These are phyloP conservation scores for Ophiostoma sp. DNA, from an alignment of 2,329 filamentous ascomycete species.

Conservation along the genomic window DNA sequence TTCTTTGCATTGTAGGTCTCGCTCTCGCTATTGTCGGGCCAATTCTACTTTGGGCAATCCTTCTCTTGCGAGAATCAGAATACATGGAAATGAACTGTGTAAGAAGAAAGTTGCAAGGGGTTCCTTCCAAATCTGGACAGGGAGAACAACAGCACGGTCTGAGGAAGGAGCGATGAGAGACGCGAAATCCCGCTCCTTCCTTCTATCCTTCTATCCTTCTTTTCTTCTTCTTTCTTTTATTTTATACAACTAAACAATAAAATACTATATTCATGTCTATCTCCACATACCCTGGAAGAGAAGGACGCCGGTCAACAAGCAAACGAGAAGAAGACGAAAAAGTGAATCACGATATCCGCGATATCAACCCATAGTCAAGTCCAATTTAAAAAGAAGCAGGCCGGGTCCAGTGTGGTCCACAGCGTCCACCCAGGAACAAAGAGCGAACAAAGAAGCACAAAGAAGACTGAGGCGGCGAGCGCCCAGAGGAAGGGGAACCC, in stretches of 20 bases:
- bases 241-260: no score
- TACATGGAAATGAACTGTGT: not conserved
- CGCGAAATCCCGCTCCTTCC: not conserved
- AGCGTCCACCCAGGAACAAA: constrained; percentile 13
- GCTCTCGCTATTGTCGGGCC: not conserved
- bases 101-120: not conserved
- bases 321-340: not conserved
- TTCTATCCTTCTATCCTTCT: not conserved
- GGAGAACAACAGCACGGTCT: not conserved
- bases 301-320: not conserved
- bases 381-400: constrained; percentile 6
- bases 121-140: not conserved
- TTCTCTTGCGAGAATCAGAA: not conserved
- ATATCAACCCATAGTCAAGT: not conserved
- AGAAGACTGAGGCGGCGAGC: not conserved
- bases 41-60: not conserved
- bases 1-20: not conserved
- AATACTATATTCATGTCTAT: not conserved
- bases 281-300: constrained; percentile 4
- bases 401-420: not conserved
- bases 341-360: not conserved
- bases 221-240: not conserved
- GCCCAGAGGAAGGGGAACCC: constrained; percentile 8
- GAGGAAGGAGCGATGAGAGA: not conserved
- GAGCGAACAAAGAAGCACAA: not conserved